These are phyloP conservation scores for Mycosphaerella arachidis DNA, from an alignment of 2,329 filamentous ascomycete genomes.

Conservation along the genomic window DNA sequence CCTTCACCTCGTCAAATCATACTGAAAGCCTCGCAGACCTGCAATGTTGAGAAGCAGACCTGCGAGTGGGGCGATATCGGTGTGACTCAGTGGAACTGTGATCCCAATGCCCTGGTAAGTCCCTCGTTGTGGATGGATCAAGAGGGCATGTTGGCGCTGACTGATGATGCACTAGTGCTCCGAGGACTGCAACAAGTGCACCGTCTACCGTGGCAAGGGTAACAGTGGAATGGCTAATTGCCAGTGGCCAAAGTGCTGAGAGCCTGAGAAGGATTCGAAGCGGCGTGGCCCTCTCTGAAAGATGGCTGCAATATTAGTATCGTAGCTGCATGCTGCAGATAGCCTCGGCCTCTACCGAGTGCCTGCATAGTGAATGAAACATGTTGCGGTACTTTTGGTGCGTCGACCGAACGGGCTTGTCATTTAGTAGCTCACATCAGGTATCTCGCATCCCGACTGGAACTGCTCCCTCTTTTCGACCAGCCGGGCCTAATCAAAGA, in stretches of 20 bases:
- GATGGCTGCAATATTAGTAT: not conserved
- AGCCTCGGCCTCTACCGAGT: not conserved
- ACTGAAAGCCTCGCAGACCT: not conserved
- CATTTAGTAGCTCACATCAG: constrained; percentile 7
- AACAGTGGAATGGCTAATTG: not conserved
- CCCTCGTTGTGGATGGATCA: no score
- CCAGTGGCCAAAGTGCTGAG: not conserved
- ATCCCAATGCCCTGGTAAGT: not conserved
- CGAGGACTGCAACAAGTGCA: not conserved
- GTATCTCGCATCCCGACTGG: constrained; percentile 3
- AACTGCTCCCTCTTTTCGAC: not conserved
- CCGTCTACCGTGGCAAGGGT: not conserved
- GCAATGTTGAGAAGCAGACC: not conserved
- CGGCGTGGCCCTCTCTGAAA: not conserved
- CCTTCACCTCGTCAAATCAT: not conserved
- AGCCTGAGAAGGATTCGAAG: not conserved
- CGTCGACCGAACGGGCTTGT: constrained; percentile 5
- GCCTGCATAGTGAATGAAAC: not conserved
- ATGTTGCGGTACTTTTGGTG: not conserved
- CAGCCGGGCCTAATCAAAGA: not conserved
- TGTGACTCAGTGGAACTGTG: not conserved
- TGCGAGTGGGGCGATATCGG: constrained; percentile 2
- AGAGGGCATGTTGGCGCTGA: no score
- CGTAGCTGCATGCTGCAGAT: not conserved
- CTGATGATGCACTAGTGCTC: not conserved